phyloP scores from a whole-genome alignment of 768 basidiomycete species.

The Russula brevipes region DNA sequence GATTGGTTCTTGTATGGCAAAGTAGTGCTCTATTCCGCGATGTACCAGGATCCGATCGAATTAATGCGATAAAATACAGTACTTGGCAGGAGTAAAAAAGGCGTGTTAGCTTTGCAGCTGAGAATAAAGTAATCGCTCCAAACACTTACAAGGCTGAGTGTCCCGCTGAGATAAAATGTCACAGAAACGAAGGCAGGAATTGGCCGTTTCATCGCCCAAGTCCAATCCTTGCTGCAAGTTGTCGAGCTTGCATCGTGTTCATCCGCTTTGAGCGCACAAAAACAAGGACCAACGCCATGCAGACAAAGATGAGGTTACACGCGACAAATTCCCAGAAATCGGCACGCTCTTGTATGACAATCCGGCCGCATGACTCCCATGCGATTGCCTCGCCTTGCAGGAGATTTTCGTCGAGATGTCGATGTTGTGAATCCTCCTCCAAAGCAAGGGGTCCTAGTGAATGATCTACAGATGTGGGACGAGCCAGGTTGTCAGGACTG shows the following conservation, averaged over 20 bases:
- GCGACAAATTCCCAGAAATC: constrained; percentile 92
- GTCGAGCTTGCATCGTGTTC: constrained; percentile 68
- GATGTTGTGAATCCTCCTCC: constrained; percentile 10
- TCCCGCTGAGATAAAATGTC: background rate
- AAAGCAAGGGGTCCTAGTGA: constrained; percentile 14
- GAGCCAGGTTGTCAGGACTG: constrained; percentile 28
- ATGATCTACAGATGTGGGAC: background rate
- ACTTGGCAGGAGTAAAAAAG: constrained; percentile 1
- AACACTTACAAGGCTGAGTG: constrained; percentile 11
- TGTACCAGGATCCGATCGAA: background rate
- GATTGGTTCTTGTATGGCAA: background rate
- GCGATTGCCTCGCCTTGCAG: constrained; percentile 61
- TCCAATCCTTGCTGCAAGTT: constrained; percentile 84
- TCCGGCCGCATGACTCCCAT: constrained; percentile 92
- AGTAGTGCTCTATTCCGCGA: constrained; percentile 7
- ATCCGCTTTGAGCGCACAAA: constrained; percentile 64
- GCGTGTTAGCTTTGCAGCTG: background rate
- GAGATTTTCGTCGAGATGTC: constrained; percentile 19
- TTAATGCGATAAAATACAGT: constrained; percentile 14
- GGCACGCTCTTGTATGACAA: constrained; percentile 67
- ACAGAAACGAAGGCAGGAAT: constrained; percentile 8
- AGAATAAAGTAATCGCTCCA: background rate
- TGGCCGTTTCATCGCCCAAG: constrained; percentile 33
- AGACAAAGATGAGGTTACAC: constrained; percentile 70
- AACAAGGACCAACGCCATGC: constrained; percentile 58